Percentiles rank a stretch among this genome's conserved stretches.
phyloP scores from a whole-genome alignment of 116 monocot genomes.

The Phalaenopsis hybrid region DNA sequence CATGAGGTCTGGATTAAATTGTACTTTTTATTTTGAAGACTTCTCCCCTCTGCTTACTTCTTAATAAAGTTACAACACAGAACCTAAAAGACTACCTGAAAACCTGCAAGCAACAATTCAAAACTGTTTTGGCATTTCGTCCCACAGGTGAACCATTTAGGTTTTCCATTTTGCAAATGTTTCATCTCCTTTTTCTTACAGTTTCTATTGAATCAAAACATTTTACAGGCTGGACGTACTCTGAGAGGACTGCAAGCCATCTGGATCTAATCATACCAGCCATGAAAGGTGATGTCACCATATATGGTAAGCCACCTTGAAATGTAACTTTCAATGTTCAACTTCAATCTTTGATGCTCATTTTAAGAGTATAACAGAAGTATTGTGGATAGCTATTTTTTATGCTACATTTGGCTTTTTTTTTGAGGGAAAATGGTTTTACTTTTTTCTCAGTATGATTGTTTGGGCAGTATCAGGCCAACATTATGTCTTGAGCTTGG shows the following conservation, averaged over 20 bases:
- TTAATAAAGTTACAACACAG: conserved; percentile 15
- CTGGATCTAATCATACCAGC: conserved; percentile 54
- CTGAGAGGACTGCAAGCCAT: conserved; percentile 33
- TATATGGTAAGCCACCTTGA: conserved; percentile 40
- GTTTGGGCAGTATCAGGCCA: too few relatives aligned
- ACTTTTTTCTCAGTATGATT: too few relatives aligned
- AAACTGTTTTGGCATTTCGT: conserved; percentile 58
- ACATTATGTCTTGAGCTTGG: conserved; percentile 7
- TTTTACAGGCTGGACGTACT: conserved; percentile 59
- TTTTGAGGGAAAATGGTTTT: background rate
- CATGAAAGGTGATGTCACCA: conserved; percentile 39
- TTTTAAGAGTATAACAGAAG: background rate
- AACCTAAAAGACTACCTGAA: conserved; percentile 45
- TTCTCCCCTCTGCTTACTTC: background rate
- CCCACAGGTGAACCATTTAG: conserved; percentile 42
- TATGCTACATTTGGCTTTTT: background rate
- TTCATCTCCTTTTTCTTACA: conserved; percentile 2
- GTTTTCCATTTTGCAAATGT: conserved; percentile 5
- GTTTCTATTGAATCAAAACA: background rate
- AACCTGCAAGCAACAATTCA: conserved; percentile 32
- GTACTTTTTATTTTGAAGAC: conserved; percentile 1
- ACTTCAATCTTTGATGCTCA: background rate
- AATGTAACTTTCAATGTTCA: background rate
- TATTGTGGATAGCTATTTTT: background rate
- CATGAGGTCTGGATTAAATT: conserved; percentile 40